Conservation (phyloP, 768 basidiomycete species). For the Trametes cinnabarina region DNA sequence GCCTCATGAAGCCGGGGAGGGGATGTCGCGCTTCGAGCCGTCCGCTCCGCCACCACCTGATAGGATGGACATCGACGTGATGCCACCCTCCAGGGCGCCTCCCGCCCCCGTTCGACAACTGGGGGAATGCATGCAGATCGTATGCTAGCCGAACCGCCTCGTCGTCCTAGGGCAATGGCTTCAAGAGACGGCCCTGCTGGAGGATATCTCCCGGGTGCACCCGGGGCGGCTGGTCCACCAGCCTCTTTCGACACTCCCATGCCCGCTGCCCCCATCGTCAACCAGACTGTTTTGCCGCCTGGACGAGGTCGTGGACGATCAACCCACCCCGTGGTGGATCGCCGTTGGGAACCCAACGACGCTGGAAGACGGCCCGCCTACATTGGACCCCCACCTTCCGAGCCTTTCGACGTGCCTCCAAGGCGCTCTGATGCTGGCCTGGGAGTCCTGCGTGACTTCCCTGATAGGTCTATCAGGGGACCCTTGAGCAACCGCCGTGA, state of each 20-base stretch:
- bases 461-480: not conserved
- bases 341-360: conserved; percentile 6
- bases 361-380: not conserved
- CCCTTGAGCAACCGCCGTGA: not conserved
- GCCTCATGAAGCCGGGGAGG: not conserved
- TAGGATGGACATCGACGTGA: conserved; percentile 21
- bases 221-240: not conserved
- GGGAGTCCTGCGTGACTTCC: not conserved
- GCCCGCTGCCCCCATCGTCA: not conserved
- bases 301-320: not conserved
- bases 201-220: not conserved
- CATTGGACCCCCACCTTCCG: not conserved
- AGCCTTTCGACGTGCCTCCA: not conserved
- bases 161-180: conserved; percentile 35
- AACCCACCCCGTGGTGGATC: not conserved
- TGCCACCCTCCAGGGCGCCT: conserved; percentile 18
- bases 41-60: not conserved
- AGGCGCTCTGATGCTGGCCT: not conserved
- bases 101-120: conserved; percentile 10
- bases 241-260: not conserved
- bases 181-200: conserved; percentile 2
- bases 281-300: not conserved
- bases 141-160: conserved; percentile 21
- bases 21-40: conserved; percentile 1
- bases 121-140: conserved; percentile 35